Evolutionary conservation across 2,329 filamentous ascomycete genomes (phyloP), one percentile per base, ranked within the genome.

Genomic region (Arthrobotrys pseudoclavata): DNA sequence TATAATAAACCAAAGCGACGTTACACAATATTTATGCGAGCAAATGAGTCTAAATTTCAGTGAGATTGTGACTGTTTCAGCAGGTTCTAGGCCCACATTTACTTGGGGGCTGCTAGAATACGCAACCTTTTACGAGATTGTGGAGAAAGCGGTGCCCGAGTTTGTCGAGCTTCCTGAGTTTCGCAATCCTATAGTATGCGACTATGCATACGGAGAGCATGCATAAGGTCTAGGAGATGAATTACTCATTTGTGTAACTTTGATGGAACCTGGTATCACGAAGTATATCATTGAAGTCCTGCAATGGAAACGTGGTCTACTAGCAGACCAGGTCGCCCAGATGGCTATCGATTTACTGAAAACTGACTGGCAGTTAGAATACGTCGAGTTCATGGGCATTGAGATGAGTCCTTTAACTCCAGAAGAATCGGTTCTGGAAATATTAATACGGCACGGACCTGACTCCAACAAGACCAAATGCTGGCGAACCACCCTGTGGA

Each of bases 211-310:
- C 37, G 15, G 37, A 3, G 7, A 29, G 29, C 29, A 29, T 42
- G 12, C 37, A 7, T 7, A 29, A 7, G 7, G 29, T 7, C 29
- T 7, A 2, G 42, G 4, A 47, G 42, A 40, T 29, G 29, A 10
- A 24, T 22, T 48, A 9, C 45, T 48, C 18, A 18, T 22, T 20
- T 22, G 5, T 20, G 18, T 24, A 20, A 22, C 20, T 48, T 48
- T 20, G 5, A 48, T 12, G 18, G 45, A 24, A 9, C 45, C 45
- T 22, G 45, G 20, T 22, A 48, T 48, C 2, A 24, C 45, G 20
- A 48, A 48, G 18, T 48, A 48, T 48, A 48, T 48, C 18, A 22
- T 48, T 48, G 45, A 48, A 22, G 45, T 48, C 18, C 18, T 48
- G 2, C 45, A 48, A 22, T 48, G 45, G 45, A 48, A 22, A 22